Base-by-base conservation (phyloP, 1,284 basidiomycete species). In the Tilletiaria anomala region DNA sequence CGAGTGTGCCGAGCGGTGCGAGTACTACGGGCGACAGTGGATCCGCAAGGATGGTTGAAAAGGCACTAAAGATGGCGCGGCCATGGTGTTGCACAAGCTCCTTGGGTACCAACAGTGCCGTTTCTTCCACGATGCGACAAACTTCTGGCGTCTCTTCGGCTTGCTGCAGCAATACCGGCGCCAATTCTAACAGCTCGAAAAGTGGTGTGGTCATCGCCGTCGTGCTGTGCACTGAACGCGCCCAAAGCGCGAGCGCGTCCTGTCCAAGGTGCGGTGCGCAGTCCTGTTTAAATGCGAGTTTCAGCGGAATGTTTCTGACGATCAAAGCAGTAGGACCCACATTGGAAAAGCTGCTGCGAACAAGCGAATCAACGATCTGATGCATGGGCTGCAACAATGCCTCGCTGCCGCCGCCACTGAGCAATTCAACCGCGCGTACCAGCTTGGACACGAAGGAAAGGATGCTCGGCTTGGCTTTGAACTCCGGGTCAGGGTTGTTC, bases 201-300 rank as follows among this genome's bases (percentile, higher is more conserved):
- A 65, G 50, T n/a, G 50, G 49, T 31, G 44, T 44, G 8, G 58
- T 59, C 52, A 66, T 53, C 17, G 35, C 40, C 6, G 54, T 51
- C 20, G 59, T 47, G 22, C 52, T 53, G 19, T 54, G 52, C n/a
- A 66, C 46, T 3, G 63, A 51, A 17, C 53, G 47, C 12, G 49
- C 51, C 53, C 54, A 66, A 14, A 62, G 56, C 44, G 61, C 47
- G 6, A 66, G 46, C 16, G 60, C 63, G 38, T 66, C 63, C 21
- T 56, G 54, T 5, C 53, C 63, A 3, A 66, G 42, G 32, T 62
- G 37, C 32, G 59, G 48, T 19, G 54, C 50, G 8, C 23, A 22
- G 17, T n/a, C 40, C 20, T 32, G 42, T n/a, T n/a, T n/a, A n/a
- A n/a, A n/a, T n/a, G n/a, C n/a, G n/a, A n/a, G n/a, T n/a, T n/a